These are phyloP conservation scores for Cladosporium sphaerospermum DNA, from an alignment of 2,329 filamentous ascomycete genomes.

Conservation along the genomic window DNA sequence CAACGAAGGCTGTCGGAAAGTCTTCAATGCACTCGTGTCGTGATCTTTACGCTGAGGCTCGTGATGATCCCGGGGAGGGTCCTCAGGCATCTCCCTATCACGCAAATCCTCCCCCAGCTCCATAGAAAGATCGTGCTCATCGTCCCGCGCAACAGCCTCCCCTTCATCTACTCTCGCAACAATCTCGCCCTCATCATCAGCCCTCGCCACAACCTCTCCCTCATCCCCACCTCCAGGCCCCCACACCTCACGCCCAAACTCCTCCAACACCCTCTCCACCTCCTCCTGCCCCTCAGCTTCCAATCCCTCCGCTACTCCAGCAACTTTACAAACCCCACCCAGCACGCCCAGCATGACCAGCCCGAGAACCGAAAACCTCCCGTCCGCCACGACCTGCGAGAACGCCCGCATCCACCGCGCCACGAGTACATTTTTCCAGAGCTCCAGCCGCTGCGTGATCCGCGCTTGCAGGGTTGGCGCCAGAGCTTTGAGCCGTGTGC, in stretches of 20 bases:
- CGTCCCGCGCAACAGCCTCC: slow-evolving; percentile 28
- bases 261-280: slow-evolving; percentile 36
- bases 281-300: slow-evolving; percentile 38
- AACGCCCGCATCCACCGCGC: slow-evolving; percentile 33
- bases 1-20: neutral
- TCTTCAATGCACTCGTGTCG: neutral
- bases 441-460: slow-evolving; percentile 29
- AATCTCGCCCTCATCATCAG: neutral
- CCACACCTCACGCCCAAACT: slow-evolving; percentile 38
- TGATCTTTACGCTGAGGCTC: neutral
- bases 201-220: slow-evolving; percentile 14
- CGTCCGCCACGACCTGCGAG: slow-evolving; percentile 40
- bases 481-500: slow-evolving; percentile 19
- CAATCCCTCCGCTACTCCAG: slow-evolving; percentile 36
- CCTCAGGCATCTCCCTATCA: neutral
- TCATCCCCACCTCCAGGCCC: slow-evolving; percentile 27
- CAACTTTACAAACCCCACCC: slow-evolving; percentile 35
- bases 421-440: slow-evolving; percentile 35
- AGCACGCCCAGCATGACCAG: slow-evolving; percentile 39
- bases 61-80: neutral
- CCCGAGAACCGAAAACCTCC: slow-evolving; percentile 41
- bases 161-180: slow-evolving; percentile 13
- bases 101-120: neutral
- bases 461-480: neutral
- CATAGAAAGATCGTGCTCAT: neutral